These are phyloP conservation scores for Glarea lozoyensis DNA, from an alignment of 495 filamentous ascomycete genomes.

Conservation along the genomic window DNA sequence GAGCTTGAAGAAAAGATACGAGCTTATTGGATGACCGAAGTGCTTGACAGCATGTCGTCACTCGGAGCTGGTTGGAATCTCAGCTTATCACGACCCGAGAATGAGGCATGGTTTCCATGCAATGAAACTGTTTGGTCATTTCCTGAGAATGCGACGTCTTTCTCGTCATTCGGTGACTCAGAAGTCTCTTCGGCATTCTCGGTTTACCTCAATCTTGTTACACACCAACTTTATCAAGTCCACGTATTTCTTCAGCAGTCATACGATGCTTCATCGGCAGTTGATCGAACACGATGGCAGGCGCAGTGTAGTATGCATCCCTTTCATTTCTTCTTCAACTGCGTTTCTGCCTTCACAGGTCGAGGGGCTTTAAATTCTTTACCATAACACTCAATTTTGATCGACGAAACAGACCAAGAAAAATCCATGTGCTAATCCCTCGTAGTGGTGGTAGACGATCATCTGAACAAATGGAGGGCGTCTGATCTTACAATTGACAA, in stretches of 20 bases:
- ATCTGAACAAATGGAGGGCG: background rate
- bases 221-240: slow-evolving; percentile 22
- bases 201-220: slow-evolving; percentile 20
- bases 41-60: slow-evolving; percentile 24
- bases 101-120: slow-evolving; percentile 7
- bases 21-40: slow-evolving; percentile 29
- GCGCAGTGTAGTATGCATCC: slow-evolving; percentile 23
- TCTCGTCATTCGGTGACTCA: slow-evolving; percentile 3
- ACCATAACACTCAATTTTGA: slow-evolving; percentile 1
- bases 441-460: background rate
- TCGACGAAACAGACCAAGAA: too few relatives aligned
- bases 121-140: slow-evolving; percentile 4
- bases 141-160: slow-evolving; percentile 1
- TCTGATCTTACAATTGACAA: background rate
- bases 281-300: slow-evolving; percentile 23
- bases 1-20: slow-evolving; percentile 26
- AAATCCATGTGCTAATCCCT: too few relatives aligned
- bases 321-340: too few relatives aligned
- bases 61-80: slow-evolving; percentile 25
- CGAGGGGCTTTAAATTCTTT: slow-evolving; percentile 11
- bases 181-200: slow-evolving; percentile 4
- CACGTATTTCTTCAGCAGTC: slow-evolving; percentile 25
- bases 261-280: slow-evolving; percentile 18
- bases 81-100: slow-evolving; percentile 8
- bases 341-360: too few relatives aligned